These are phyloP conservation scores for Ogataea thermomethanolica DNA, from an alignment of 805 yeast species.

Conservation along the genomic window DNA sequence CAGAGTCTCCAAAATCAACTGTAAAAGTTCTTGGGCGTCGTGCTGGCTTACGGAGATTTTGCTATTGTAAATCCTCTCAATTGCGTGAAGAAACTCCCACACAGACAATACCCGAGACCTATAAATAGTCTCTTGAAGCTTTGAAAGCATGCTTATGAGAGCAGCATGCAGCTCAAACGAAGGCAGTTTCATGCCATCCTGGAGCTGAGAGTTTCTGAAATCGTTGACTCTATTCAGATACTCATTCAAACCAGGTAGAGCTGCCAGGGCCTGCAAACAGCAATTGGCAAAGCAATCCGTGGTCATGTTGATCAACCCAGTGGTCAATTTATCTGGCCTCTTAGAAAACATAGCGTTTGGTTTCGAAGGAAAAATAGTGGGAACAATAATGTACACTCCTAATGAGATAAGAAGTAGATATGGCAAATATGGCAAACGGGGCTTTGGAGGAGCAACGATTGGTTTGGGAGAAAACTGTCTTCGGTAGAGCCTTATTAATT, in stretches of 20 bases:
- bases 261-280: slow-evolving; percentile 72
- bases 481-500: background rate
- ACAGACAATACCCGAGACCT: slow-evolving; percentile 58
- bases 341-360: slow-evolving; percentile 25
- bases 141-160: slow-evolving; percentile 46
- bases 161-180: slow-evolving; percentile 55
- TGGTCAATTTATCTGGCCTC: slow-evolving; percentile 70
- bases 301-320: slow-evolving; percentile 77
- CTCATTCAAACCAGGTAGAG: slow-evolving; percentile 54
- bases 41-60: slow-evolving; percentile 80
- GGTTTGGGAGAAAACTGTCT: background rate
- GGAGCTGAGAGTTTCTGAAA: slow-evolving; percentile 9
- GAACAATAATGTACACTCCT: slow-evolving; percentile 16
- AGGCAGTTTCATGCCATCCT: slow-evolving; percentile 23
- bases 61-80: slow-evolving; percentile 71
- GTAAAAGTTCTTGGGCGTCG: slow-evolving; percentile 93
- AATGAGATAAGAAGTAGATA: slow-evolving; percentile 5
- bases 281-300: slow-evolving; percentile 94
- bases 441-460: background rate
- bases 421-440: background rate
- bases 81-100: slow-evolving; percentile 70
- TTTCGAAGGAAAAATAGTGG: slow-evolving; percentile 16
- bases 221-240: slow-evolving; percentile 48
- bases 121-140: slow-evolving; percentile 61
- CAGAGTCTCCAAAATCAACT: slow-evolving; percentile 73